Conservation (phyloP, 176 grass and related monocot genomes). For the Avena atlantica region DNA sequence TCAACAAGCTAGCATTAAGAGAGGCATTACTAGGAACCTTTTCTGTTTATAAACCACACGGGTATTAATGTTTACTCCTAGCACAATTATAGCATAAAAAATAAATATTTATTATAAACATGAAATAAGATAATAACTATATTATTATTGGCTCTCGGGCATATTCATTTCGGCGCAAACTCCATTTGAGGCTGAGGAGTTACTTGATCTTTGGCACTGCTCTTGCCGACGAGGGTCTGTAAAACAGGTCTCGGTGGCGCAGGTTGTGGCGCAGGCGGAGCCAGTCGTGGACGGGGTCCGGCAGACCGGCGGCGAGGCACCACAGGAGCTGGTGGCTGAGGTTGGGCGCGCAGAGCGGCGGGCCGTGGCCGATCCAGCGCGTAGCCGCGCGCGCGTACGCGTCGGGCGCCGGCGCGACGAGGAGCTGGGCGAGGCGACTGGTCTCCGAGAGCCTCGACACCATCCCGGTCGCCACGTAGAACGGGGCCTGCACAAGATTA, state of each 20-base stretch:
- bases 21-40: too few species aligned
- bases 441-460: neutral
- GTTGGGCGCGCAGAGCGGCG: constrained; percentile 38
- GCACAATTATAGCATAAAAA: too few species aligned
- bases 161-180: too few species aligned
- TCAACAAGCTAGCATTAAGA: too few species aligned
- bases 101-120: too few species aligned
- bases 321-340: constrained; percentile 49
- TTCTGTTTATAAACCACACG: too few species aligned
- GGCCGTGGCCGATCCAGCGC: constrained; percentile 49
- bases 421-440: neutral
- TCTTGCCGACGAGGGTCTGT: neutral
- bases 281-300: constrained; percentile 35
- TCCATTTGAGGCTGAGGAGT: too few species aligned
- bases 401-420: neutral
- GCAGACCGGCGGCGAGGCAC: constrained; percentile 18
- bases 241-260: neutral
- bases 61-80: too few species aligned
- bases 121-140: too few species aligned
- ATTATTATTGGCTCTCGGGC: too few species aligned
- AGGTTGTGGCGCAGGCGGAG: constrained; percentile 26
- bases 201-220: too few species aligned
- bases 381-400: constrained; percentile 44
- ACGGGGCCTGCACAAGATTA: neutral
- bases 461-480: constrained; percentile 24